Base-by-base conservation (phyloP, 306 rosid species). In the Medicago arabica region DNA sequence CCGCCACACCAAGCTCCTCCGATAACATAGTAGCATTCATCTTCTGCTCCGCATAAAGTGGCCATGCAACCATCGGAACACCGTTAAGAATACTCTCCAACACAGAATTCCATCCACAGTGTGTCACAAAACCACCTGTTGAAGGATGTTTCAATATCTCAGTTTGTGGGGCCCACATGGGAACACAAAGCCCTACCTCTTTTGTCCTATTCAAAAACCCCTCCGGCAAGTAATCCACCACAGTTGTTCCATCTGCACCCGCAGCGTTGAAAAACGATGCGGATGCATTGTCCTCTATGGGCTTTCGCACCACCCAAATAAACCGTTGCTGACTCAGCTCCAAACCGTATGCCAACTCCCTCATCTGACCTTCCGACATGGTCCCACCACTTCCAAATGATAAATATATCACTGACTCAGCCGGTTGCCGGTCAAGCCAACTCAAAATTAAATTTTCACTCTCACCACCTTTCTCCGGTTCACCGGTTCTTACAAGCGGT, bases 321-420 rank as follows among this genome's bases (percentile, higher is more conserved):
- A 90, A 93, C 69, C 93, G 76, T 19, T 87, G 91, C 43, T 36
- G 66, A 50, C 95, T 93, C 68, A 89, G 16, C 83, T 93, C 98
- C 67, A 93, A 79, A 0, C 95, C 98, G 80, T 76, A 86, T 1
- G 97, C 98, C 31, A 90, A n/a, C 57, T 93, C 92, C 1, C 21
- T 79, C 66, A 80, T 85, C 44, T 93, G 98, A 18, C 57, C 77
- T 36, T 5, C 49, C 0, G 88, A 65, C 53, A 93, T 15, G 0
- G 88, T 83, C 15, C 95, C 98, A 0, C 96, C 96, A 2, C 95
- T 93, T 31, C 98, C 95, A 18, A 93, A 87, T 0, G 90, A 89
- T 18, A 93, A 81, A 11, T 80, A 87, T 0, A 93, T 9, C 31
- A 90, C 93, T 0, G 98, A 91, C 43, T 86, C 85, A 2, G 1